Evolutionary conservation across 2,329 filamentous ascomycete species (phyloP).

Genomic region (Colletotrichum phormii): DNA sequence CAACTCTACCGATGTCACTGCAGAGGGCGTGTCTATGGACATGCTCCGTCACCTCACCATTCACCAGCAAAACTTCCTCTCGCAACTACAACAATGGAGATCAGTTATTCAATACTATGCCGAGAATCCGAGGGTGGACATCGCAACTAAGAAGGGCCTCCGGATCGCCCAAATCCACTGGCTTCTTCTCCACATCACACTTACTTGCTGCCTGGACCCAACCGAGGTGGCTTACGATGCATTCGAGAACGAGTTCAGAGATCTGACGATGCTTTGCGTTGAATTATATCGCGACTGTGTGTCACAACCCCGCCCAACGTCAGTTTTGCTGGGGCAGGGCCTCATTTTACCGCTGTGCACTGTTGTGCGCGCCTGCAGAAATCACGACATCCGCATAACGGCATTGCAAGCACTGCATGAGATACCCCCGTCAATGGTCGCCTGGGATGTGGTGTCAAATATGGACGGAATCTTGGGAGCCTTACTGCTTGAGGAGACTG

Average conservation of each 20-base stretch:
- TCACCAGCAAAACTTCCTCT: slow-evolving; percentile 19
- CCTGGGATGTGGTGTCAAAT: slow-evolving; percentile 28
- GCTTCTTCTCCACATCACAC: slow-evolving; percentile 16
- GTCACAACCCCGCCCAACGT: neutral
- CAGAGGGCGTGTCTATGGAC: neutral
- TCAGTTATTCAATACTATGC: slow-evolving; percentile 13
- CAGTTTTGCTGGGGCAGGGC: slow-evolving; percentile 25
- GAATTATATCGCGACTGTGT: slow-evolving; percentile 24
- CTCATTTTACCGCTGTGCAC: slow-evolving; percentile 28
- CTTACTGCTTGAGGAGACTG: slow-evolving; percentile 35
- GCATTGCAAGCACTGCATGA: slow-evolving; percentile 28
- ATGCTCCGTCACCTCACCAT: neutral
- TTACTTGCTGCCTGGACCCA: slow-evolving; percentile 30
- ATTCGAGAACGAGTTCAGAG: slow-evolving; percentile 30
- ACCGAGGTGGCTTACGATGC: slow-evolving; percentile 36
- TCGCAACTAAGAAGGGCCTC: slow-evolving; percentile 17
- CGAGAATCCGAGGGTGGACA: neutral
- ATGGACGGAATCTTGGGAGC: slow-evolving; percentile 30
- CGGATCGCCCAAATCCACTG: slow-evolving; percentile 31
- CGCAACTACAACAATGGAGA: slow-evolving; percentile 17
- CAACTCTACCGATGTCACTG: slow-evolving; percentile 2
- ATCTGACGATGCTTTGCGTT: slow-evolving; percentile 21
- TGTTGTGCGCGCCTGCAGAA: slow-evolving; percentile 33
- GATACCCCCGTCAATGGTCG: slow-evolving; percentile 31
- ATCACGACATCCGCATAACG: slow-evolving; percentile 32